Conservation (phyloP, 257 asterid genomes). For the Ilex aquifolium region DNA sequence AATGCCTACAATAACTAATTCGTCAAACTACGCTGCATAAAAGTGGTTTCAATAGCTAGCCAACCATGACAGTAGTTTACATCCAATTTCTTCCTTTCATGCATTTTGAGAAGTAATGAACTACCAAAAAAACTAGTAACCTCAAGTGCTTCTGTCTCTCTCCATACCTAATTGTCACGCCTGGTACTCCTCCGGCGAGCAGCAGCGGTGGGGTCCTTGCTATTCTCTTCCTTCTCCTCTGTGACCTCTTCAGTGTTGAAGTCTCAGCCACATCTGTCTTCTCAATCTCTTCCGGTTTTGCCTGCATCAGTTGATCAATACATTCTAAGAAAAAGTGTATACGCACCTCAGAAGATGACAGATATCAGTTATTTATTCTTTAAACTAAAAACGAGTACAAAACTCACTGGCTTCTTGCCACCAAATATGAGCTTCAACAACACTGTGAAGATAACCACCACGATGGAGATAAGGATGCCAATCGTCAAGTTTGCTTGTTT, state of each 20-base stretch:
- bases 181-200: background rate
- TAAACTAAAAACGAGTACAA: background rate
- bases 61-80: too few relatives aligned
- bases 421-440: constrained; percentile 1
- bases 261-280: background rate
- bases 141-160: background rate
- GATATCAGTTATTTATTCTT: background rate
- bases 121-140: background rate
- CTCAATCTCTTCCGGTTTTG: background rate
- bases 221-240: constrained; percentile 2
- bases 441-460: background rate
- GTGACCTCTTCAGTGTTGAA: background rate
- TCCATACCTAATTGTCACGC: background rate
- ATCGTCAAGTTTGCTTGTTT: background rate
- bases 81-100: too few relatives aligned
- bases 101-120: too few relatives aligned
- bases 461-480: background rate
- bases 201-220: background rate
- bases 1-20: too few relatives aligned
- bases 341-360: background rate
- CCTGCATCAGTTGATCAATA: background rate
- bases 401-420: constrained; percentile 1
- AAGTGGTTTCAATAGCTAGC: too few relatives aligned
- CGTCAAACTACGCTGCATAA: too few relatives aligned
- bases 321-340: too few relatives aligned